Conservation (phyloP, 208 protist genomes). For the Leishmania guyanensis region DNA sequence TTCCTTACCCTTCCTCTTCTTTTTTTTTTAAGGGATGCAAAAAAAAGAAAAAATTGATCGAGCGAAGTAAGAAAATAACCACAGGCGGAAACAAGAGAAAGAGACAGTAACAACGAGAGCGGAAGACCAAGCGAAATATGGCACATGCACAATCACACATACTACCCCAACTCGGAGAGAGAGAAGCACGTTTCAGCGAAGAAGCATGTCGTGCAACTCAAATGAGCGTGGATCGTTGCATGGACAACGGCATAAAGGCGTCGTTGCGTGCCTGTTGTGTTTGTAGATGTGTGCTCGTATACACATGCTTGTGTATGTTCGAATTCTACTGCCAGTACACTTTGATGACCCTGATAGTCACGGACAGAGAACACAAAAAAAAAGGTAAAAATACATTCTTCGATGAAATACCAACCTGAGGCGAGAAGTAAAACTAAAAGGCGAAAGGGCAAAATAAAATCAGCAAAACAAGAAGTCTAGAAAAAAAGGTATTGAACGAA, state of each 20-base stretch:
- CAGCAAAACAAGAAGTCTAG: neutral
- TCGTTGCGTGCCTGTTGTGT: neutral
- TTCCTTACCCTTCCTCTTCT: no score
- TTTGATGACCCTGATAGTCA: neutral
- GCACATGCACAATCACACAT: neutral
- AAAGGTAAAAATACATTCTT: constrained; percentile 4
- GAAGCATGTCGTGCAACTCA: neutral
- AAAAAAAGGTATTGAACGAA: neutral
- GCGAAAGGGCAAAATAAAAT: neutral
- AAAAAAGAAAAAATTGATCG: neutral
- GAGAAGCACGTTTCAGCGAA: neutral
- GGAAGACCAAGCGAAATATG: neutral
- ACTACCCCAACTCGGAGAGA: neutral
- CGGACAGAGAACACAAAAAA: constrained; percentile 1
- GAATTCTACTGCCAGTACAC: neutral
- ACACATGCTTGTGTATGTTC: neutral
- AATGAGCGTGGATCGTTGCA: neutral
- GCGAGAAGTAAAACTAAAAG: neutral
- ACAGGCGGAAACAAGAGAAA: neutral
- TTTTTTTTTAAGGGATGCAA: neutral
- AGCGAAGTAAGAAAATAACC: neutral
- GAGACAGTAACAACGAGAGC: neutral
- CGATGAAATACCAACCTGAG: neutral
- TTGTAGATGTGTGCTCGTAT: neutral
- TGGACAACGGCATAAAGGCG: neutral